phyloP scores from a whole-genome alignment of 1,139 yeast genomes.

The Zygoascus meyerae region DNA sequence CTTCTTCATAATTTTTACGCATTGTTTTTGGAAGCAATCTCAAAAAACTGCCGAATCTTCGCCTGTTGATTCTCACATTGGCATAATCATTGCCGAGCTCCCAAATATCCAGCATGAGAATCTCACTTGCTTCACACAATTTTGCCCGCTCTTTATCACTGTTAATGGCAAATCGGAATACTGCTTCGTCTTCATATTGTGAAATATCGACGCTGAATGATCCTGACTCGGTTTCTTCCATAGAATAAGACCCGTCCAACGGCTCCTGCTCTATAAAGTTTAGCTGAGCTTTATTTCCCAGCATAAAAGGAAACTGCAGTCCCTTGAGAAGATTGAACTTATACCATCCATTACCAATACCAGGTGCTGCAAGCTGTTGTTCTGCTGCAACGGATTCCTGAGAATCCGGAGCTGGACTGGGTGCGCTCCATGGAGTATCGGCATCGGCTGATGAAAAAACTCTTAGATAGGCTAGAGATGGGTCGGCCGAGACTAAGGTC shows the following conservation, averaged over 20 bases:
- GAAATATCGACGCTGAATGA: slow-evolving; percentile 19
- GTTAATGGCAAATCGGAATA: slow-evolving; percentile 42
- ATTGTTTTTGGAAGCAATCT: slow-evolving; percentile 29
- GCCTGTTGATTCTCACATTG: slow-evolving; percentile 28
- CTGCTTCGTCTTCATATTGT: slow-evolving; percentile 48
- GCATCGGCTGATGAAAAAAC: slow-evolving; percentile 4
- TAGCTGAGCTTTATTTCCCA: neutral
- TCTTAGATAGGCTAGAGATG: slow-evolving; percentile 6
- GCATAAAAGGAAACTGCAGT: slow-evolving; percentile 16
- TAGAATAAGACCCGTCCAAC: neutral
- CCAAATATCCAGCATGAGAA: slow-evolving; percentile 38
- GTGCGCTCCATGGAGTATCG: slow-evolving; percentile 4
- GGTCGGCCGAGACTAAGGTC: neutral
- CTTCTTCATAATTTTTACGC: slow-evolving; percentile 23
- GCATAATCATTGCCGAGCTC: slow-evolving; percentile 22
- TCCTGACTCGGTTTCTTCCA: neutral
- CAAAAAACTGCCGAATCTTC: slow-evolving; percentile 26
- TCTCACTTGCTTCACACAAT: slow-evolving; percentile 28
- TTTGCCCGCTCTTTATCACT: slow-evolving; percentile 24
- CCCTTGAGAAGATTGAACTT: slow-evolving; percentile 11
- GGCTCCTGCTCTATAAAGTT: slow-evolving; percentile 3
- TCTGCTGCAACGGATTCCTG: slow-evolving; percentile 6
- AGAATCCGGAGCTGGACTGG: slow-evolving; percentile 7
- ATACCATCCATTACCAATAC: neutral
- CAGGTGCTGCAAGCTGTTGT: neutral